Conservation (phyloP, 2,329 filamentous ascomycete species). For the Cordyceps cicadae region DNA sequence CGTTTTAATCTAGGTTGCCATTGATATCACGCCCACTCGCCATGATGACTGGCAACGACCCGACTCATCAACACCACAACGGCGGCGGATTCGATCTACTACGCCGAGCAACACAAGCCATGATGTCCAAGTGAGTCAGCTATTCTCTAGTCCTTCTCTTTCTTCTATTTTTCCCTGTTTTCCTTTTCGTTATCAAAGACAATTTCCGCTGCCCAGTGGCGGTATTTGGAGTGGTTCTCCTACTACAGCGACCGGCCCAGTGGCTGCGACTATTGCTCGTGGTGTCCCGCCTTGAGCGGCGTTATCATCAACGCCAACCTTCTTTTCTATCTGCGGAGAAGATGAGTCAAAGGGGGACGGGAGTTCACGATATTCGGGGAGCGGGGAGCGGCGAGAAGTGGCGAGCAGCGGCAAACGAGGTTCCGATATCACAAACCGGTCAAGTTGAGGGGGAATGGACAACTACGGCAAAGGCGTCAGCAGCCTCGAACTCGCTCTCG, state of each 20-base stretch:
- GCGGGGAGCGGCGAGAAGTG: not conserved
- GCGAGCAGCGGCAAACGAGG: not conserved
- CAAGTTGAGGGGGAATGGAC: not conserved
- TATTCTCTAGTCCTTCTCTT: not conserved
- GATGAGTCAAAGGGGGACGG: not conserved
- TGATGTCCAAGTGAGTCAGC: conserved; percentile 54
- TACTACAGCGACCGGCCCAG: not conserved
- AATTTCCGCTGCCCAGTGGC: not conserved
- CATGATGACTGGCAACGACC: conserved; percentile 7
- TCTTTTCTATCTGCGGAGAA: not conserved
- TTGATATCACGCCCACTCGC: not conserved
- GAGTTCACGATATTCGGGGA: not conserved
- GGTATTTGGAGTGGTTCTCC: not conserved
- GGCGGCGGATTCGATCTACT: conserved; percentile 47
- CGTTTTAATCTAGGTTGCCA: conserved; percentile 1
- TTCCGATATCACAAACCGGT: not conserved
- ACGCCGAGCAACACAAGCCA: conserved; percentile 52
- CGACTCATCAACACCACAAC: conserved; percentile 17
- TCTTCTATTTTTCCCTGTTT: not conserved
- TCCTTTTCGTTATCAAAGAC: not conserved
- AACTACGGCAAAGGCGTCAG: conserved; percentile 1
- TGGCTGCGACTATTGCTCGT: not conserved
- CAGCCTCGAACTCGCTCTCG: not conserved
- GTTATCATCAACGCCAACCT: not conserved
- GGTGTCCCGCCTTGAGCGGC: not conserved